A percentile compares a stretch with the other conserved stretches of the same genome.
Evolutionary conservation across 805 yeast genomes (phyloP).

Genomic region (Metschnikowia borealis): DNA sequence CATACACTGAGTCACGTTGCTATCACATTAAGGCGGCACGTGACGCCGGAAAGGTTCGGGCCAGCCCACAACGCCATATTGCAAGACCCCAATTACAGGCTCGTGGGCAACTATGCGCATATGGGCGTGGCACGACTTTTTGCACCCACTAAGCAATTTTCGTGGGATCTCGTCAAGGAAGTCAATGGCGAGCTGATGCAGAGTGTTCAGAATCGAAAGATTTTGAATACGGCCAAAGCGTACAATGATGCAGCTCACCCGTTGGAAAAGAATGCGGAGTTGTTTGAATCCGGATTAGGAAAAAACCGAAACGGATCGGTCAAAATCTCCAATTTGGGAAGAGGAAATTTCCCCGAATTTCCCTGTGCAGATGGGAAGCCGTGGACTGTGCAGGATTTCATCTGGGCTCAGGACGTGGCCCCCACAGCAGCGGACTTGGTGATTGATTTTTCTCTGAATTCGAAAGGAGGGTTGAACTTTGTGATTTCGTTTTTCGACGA

Average conservation of each 20-base stretch:
- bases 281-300: constrained; percentile 23
- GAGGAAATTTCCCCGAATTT: constrained; percentile 21
- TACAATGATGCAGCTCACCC: constrained; percentile 18
- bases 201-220: constrained; percentile 20
- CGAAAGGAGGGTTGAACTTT: constrained; percentile 31
- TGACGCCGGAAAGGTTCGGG: constrained; percentile 7
- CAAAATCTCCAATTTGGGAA: constrained; percentile 38
- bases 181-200: constrained; percentile 19
- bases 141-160: constrained; percentile 29
- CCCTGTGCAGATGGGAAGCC: neutral
- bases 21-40: constrained; percentile 30
- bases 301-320: constrained; percentile 27
- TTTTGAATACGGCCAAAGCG: constrained; percentile 21
- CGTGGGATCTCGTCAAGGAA: constrained; percentile 30
- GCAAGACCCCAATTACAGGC: constrained; percentile 18
- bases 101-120: constrained; percentile 33
- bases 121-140: constrained; percentile 27
- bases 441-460: constrained; percentile 28
- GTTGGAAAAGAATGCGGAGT: constrained; percentile 16
- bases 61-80: constrained; percentile 19
- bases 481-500: constrained; percentile 31
- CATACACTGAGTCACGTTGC: constrained; percentile 29
- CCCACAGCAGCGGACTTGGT: constrained; percentile 34
- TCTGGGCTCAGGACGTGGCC: constrained; percentile 36
- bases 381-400: constrained; percentile 29